phyloP scores from a whole-genome alignment of 2,329 filamentous ascomycete species.

The Metarhizium robertsii region DNA sequence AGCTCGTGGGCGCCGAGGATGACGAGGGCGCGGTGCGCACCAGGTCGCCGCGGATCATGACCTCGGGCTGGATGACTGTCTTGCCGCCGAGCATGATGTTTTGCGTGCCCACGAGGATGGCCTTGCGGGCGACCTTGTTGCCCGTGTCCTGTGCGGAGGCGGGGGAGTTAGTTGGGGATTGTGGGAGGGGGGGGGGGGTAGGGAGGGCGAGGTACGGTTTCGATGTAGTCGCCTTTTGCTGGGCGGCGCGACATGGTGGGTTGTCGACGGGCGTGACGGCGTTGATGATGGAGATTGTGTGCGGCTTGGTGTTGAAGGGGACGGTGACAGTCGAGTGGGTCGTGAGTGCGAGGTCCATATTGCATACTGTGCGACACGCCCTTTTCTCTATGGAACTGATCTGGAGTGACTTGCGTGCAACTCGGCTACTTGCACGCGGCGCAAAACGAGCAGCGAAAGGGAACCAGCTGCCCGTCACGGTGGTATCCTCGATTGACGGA shows the following conservation, averaged over 20 bases:
- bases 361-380: too few relatives aligned
- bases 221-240: slow-evolving; percentile 87
- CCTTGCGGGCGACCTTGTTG: slow-evolving; percentile 93
- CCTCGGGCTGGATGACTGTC: slow-evolving; percentile 91
- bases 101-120: slow-evolving; percentile 85
- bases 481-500: too few relatives aligned
- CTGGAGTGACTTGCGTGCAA: too few relatives aligned
- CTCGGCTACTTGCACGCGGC: too few relatives aligned
- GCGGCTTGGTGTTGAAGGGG: too few relatives aligned
- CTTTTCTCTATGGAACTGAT: too few relatives aligned
- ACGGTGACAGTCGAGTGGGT: too few relatives aligned
- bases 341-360: too few relatives aligned
- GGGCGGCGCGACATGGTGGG: slow-evolving; percentile 63
- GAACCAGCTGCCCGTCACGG: too few relatives aligned
- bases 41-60: slow-evolving; percentile 87
- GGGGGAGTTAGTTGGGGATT: slow-evolving; percentile 1
- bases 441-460: too few relatives aligned
- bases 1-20: slow-evolving; percentile 35
- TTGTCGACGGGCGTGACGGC: not conserved
- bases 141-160: slow-evolving; percentile 70
- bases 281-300: not conserved
- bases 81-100: slow-evolving; percentile 97
- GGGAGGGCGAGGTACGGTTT: slow-evolving; percentile 56
- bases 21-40: slow-evolving; percentile 44
- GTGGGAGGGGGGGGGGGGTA: not conserved